phyloP scores from a whole-genome alignment of 805 yeast species.

The Grigorovia yakushimaensis region DNA sequence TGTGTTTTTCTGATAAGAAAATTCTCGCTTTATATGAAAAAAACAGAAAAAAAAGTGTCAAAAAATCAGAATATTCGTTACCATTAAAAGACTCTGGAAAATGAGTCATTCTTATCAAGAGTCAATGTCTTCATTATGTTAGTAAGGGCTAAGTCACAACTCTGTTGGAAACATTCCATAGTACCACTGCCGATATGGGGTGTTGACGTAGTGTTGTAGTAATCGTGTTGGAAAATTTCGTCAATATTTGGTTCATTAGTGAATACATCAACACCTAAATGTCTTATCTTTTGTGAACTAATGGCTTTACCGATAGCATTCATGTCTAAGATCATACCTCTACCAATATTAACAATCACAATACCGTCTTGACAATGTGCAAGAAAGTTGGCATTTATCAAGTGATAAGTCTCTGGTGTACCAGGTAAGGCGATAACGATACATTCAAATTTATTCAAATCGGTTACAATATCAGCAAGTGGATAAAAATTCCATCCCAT shows the following conservation, averaged over 20 bases:
- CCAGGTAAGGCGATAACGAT: conserved; percentile 51
- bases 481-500: conserved; percentile 31
- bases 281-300: conserved; percentile 37
- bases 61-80: too few species aligned
- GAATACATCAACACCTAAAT: conserved; percentile 54
- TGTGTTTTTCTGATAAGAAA: too few species aligned
- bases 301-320: conserved; percentile 37
- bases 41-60: too few species aligned
- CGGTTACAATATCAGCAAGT: conserved; percentile 21
- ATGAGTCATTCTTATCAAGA: background rate
- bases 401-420: conserved; percentile 40
- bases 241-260: conserved; percentile 43
- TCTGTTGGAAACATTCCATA: conserved; percentile 33
- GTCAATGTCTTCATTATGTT: conserved; percentile 11
- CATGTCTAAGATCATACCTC: conserved; percentile 48
- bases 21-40: background rate
- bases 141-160: conserved; percentile 29
- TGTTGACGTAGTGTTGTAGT: conserved; percentile 35
- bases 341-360: conserved; percentile 45
- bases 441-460: conserved; percentile 37
- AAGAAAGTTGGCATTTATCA: conserved; percentile 37
- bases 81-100: background rate
- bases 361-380: conserved; percentile 15
- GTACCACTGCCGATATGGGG: conserved; percentile 61
- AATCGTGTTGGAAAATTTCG: conserved; percentile 10